These are phyloP conservation scores for Geotrichum aggregatum DNA, from an alignment of 1,139 yeast genomes.

Conservation along the genomic window DNA sequence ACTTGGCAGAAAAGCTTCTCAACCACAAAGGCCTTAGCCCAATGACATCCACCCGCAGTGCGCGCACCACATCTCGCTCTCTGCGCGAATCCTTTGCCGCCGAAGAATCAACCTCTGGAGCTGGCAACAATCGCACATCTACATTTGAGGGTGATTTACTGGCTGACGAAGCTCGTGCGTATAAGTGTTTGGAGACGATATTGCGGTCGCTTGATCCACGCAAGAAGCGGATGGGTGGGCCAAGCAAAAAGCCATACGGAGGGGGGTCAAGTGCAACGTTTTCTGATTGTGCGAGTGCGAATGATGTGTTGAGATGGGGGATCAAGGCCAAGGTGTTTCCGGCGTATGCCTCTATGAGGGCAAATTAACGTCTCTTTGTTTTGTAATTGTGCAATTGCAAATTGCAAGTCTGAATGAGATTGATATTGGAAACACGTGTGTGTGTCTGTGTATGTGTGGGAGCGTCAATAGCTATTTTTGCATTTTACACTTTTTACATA, in stretches of 20 bases:
- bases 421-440: too few relatives aligned
- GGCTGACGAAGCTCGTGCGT: slow-evolving; percentile 31
- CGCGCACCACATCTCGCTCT: slow-evolving; percentile 11
- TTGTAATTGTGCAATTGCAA: neutral
- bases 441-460: too few relatives aligned
- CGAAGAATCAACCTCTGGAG: neutral
- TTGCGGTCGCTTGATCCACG: slow-evolving; percentile 39
- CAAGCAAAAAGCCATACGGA: neutral
- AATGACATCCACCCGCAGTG: slow-evolving; percentile 28
- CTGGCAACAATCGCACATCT: neutral
- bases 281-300: slow-evolving; percentile 27
- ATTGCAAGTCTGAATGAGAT: too few relatives aligned
- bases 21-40: slow-evolving; percentile 38
- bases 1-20: slow-evolving; percentile 44
- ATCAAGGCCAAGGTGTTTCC: slow-evolving; percentile 27
- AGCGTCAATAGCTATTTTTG: too few relatives aligned
- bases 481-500: too few relatives aligned
- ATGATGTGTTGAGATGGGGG: slow-evolving; percentile 35
- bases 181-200: slow-evolving; percentile 32
- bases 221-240: slow-evolving; percentile 24
- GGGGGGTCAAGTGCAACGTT: slow-evolving; percentile 8
- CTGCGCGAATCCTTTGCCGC: neutral
- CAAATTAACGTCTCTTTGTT: neutral
- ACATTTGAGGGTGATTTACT: slow-evolving; percentile 13
- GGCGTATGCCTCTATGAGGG: slow-evolving; percentile 5